These are phyloP conservation scores for Fusarium succisae DNA, from an alignment of 2,329 filamentous ascomycete species.

Conservation along the genomic window DNA sequence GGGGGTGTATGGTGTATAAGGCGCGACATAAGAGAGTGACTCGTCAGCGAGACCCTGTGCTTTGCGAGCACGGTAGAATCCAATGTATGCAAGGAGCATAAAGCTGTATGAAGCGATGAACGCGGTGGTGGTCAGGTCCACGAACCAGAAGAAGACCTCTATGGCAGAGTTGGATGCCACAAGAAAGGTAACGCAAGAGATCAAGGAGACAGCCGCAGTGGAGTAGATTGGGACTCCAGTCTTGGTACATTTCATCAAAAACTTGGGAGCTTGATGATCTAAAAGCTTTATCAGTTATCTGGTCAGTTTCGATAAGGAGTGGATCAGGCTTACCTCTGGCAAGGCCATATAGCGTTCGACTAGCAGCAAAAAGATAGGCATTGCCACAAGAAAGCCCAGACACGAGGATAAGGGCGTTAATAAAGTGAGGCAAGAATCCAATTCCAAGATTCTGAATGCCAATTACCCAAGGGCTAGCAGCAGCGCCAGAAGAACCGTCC, in stretches of 20 bases:
- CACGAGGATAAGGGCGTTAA: conserved; percentile 72
- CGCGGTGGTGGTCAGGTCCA: conserved; percentile 63
- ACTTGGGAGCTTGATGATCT: conserved; percentile 54
- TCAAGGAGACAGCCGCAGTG: conserved; percentile 56
- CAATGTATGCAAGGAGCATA: conserved; percentile 53
- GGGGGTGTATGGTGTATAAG: conserved; percentile 58
- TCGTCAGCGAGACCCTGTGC: conserved; percentile 57
- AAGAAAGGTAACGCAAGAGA: conserved; percentile 60
- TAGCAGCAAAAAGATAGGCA: conserved; percentile 57
- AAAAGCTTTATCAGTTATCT: neutral
- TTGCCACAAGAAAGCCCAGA: conserved; percentile 54
- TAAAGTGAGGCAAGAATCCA: conserved; percentile 60
- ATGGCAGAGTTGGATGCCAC: conserved; percentile 56
- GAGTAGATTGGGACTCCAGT: conserved; percentile 67
- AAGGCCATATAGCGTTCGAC: conserved; percentile 57
- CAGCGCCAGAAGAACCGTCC: conserved; percentile 61
- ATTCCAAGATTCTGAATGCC: conserved; percentile 62
- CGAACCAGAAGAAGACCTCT: conserved; percentile 61
- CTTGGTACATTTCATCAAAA: conserved; percentile 65
- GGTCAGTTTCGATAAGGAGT: neutral
- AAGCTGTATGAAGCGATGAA: conserved; percentile 64
- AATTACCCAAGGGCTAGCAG: conserved; percentile 69
- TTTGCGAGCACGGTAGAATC: conserved; percentile 58
- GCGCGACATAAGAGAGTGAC: conserved; percentile 59
- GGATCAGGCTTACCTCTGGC: conserved; percentile 38